Evolutionary conservation across 352 stramenopile species (phyloP), one percentile per base, ranked within the genome.

Genomic region (Aphanomyces astaci): DNA sequence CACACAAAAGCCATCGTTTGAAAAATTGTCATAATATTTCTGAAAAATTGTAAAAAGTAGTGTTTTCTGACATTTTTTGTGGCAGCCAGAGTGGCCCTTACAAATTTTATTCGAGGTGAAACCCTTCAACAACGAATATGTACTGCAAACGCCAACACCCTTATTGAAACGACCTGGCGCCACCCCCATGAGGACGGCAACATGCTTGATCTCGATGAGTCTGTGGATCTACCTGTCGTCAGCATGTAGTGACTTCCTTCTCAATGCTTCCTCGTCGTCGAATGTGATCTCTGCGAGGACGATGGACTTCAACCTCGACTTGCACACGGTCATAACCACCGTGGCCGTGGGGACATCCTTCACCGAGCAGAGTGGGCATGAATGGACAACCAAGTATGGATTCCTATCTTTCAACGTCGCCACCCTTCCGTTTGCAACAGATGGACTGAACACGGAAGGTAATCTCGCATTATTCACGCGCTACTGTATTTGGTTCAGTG

Each of bases 231-330:
- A 9, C 9, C 39, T 30, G n/a, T 10, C 27, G 11, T 31, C 48
- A 30, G 17, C 22, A 22, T 90, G 82, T 71, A 88, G 75, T 4
- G 82, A 90, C 71, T 88, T 90, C 60, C 51, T 80, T 4, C 70
- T 88, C n/a, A 85, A 87, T 46, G 64, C 64, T 5, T 39, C n/a
- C n/a, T n/a, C 36, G n/a, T 19, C 28, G 19, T n/a, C 56, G 40
- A 48, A 66, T 31, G 76, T 86, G 45, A 40, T 87, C 32, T 84
- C 73, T 22, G 79, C 71, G 13, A 75, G 79, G 25, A 75, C 79
- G 25, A 87, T 87, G 79, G 79, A 87, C 67, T 87, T 86, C 59
- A 66, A 76, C 32, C 69, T 76, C 3, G 79, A 87, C 63, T 66
- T 87, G 4, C 43, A 74, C 48, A 78, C 71, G 25, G 60, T 73